Evolutionary conservation across 2,329 filamentous ascomycete species (phyloP).

Genomic region (Madurella mycetomatis): DNA sequence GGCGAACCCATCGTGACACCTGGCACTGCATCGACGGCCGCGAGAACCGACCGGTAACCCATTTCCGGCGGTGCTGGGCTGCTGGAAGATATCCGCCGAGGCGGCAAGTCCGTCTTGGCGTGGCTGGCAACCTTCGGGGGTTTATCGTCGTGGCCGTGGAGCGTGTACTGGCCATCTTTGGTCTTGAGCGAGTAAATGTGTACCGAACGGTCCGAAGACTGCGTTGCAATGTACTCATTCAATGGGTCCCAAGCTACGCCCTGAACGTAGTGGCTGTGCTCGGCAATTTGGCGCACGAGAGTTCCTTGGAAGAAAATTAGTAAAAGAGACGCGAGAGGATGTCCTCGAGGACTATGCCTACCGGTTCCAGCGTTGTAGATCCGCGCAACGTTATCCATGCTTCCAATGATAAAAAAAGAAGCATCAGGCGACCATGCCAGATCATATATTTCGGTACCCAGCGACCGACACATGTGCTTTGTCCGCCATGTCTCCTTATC

Average conservation of each 20-base stretch:
- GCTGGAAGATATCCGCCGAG: conserved; percentile 80
- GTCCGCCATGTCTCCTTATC: conserved; percentile 97
- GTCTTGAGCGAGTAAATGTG: conserved; percentile 96
- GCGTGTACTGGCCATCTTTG: conserved; percentile 90
- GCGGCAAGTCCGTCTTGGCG: conserved; percentile 81
- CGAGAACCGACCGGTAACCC: conserved; percentile 60
- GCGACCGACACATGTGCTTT: conserved; percentile 96
- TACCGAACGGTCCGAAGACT: conserved; percentile 95
- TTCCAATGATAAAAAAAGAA: conserved; percentile 92
- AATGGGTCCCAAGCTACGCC: conserved; percentile 97
- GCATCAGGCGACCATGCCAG: conserved; percentile 98
- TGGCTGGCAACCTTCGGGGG: conserved; percentile 78
- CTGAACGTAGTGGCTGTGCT: conserved; percentile 97
- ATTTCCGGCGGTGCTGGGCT: conserved; percentile 89
- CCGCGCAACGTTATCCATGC: conserved; percentile 97
- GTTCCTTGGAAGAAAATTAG: conserved; percentile 39
- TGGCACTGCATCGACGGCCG: conserved; percentile 47
- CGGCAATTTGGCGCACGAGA: conserved; percentile 85
- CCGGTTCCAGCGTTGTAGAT: conserved; percentile 94
- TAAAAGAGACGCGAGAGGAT: not conserved
- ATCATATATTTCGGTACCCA: conserved; percentile 95
- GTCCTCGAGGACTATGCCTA: conserved; percentile 33
- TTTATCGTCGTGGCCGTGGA: conserved; percentile 58
- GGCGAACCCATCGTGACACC: conserved; percentile 69
- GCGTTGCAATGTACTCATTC: conserved; percentile 96